These are phyloP conservation scores for Mycocentrospora acerina DNA, from an alignment of 2,329 filamentous ascomycete species.

Conservation along the genomic window DNA sequence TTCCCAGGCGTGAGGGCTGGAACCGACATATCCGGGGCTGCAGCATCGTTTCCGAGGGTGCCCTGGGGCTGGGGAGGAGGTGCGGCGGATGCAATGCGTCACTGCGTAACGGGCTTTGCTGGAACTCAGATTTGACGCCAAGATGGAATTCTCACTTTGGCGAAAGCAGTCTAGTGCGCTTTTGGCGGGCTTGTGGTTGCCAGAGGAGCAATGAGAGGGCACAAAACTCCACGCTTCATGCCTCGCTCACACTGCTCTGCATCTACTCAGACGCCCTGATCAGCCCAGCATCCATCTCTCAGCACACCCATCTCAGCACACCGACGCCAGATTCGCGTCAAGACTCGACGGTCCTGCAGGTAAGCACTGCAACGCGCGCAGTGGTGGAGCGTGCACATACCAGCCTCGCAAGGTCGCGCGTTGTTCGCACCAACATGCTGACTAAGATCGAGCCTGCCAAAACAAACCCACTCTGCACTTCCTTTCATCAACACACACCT, in stretches of 20 bases:
- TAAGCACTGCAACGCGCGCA: slow-evolving; percentile 33
- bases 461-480: slow-evolving; percentile 38
- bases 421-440: slow-evolving; percentile 13
- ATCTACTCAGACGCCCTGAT: slow-evolving; percentile 6
- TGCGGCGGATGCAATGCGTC: slow-evolving; percentile 21
- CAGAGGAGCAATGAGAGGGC: background rate
- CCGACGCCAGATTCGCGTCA: slow-evolving; percentile 26
- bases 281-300: slow-evolving; percentile 2
- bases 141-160: slow-evolving; percentile 29
- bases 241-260: slow-evolving; percentile 5
- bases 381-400: slow-evolving; percentile 34
- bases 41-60: slow-evolving; percentile 54
- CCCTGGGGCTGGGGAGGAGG: slow-evolving; percentile 14
- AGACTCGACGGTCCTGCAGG: slow-evolving; percentile 18
- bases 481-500: slow-evolving; percentile 39
- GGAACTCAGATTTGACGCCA: background rate
- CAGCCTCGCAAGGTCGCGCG: slow-evolving; percentile 31
- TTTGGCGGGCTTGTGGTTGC: background rate
- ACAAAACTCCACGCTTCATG: no score
- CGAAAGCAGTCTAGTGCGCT: slow-evolving; percentile 26
- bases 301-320: slow-evolving; percentile 2
- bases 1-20: slow-evolving; percentile 51
- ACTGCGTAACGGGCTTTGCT: no score
- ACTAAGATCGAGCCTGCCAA: slow-evolving; percentile 28
- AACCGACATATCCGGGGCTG: slow-evolving; percentile 64